phyloP scores from a whole-genome alignment of 805 yeast species.

The Metschnikowia lachancei region DNA sequence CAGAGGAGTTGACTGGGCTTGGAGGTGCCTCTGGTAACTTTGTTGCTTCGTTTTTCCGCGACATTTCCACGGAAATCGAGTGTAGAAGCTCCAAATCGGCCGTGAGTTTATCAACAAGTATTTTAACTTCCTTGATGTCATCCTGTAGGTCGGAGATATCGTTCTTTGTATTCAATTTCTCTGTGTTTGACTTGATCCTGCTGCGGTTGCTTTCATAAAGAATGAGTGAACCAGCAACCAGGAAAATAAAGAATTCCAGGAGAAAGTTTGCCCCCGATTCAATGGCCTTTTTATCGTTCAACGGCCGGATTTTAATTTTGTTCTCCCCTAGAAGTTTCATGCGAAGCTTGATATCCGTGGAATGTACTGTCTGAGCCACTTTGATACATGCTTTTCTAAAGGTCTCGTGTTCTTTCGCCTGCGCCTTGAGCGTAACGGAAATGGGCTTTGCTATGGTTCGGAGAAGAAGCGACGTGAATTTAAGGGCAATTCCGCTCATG shows the following conservation, averaged over 20 bases:
- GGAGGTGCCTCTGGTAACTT: not conserved
- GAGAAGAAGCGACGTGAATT: slow-evolving; percentile 66
- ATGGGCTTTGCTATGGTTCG: slow-evolving; percentile 79
- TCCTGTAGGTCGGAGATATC: slow-evolving; percentile 69
- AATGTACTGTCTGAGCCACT: slow-evolving; percentile 71
- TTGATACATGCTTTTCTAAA: slow-evolving; percentile 62
- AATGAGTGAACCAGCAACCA: slow-evolving; percentile 76
- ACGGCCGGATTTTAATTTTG: slow-evolving; percentile 61
- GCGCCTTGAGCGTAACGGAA: slow-evolving; percentile 65
- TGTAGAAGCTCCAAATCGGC: slow-evolving; percentile 15
- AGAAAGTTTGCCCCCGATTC: slow-evolving; percentile 79
- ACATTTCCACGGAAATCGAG: slow-evolving; percentile 2
- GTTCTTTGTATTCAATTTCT: slow-evolving; percentile 66
- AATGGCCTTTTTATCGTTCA: slow-evolving; percentile 78
- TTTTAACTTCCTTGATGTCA: slow-evolving; percentile 59
- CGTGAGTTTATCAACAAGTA: slow-evolving; percentile 16
- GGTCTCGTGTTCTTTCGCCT: slow-evolving; percentile 67
- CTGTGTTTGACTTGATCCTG: slow-evolving; percentile 56
- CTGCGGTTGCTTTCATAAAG: slow-evolving; percentile 69
- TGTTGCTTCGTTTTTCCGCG: not conserved
- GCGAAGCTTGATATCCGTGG: slow-evolving; percentile 60
- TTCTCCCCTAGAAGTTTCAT: slow-evolving; percentile 56
- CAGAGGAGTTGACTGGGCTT: not conserved
- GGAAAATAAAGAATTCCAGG: slow-evolving; percentile 72
- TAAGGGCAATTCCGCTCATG: slow-evolving; percentile 78